phyloP scores from a whole-genome alignment of 83 land plant genomes.

The Thuja plicata region DNA sequence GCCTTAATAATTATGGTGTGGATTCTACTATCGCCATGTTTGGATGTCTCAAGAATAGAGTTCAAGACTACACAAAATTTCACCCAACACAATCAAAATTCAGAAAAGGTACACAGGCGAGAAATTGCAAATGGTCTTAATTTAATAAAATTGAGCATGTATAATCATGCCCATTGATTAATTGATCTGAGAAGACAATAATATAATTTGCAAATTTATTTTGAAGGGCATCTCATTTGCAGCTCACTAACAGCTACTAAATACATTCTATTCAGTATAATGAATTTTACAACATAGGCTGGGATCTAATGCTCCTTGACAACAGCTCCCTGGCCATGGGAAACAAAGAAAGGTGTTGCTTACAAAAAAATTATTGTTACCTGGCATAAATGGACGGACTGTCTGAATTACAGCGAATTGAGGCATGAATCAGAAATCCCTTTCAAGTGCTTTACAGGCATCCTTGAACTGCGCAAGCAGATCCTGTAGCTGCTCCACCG shows the following conservation, averaged over 20 bases:
- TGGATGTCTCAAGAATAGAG: not conserved
- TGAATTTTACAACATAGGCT: not conserved
- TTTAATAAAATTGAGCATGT: too few relatives aligned
- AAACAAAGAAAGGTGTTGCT: not conserved
- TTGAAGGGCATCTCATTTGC: not conserved
- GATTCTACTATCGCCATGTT: not conserved
- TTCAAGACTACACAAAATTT: not conserved
- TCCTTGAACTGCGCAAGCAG: slow-evolving; percentile 26
- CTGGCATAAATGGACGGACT: not conserved
- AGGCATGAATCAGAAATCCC: not conserved
- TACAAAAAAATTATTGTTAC: not conserved
- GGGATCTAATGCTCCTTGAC: not conserved
- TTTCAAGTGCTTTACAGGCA: slow-evolving; percentile 37
- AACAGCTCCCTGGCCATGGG: not conserved
- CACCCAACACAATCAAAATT: not conserved
- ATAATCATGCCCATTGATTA: not conserved
- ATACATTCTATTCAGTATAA: not conserved
- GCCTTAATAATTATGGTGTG: not conserved
- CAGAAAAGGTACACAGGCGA: not conserved
- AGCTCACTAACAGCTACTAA: not conserved
- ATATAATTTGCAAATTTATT: not conserved
- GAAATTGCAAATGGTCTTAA: not conserved
- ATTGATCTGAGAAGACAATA: not conserved
- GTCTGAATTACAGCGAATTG: not conserved
- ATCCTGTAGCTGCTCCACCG: slow-evolving; percentile 35